Percentiles rank a stretch among this genome's conserved stretches.
Conservation (phyloP, 1,139 yeast genomes). For the Torulaspora globosa region DNA sequence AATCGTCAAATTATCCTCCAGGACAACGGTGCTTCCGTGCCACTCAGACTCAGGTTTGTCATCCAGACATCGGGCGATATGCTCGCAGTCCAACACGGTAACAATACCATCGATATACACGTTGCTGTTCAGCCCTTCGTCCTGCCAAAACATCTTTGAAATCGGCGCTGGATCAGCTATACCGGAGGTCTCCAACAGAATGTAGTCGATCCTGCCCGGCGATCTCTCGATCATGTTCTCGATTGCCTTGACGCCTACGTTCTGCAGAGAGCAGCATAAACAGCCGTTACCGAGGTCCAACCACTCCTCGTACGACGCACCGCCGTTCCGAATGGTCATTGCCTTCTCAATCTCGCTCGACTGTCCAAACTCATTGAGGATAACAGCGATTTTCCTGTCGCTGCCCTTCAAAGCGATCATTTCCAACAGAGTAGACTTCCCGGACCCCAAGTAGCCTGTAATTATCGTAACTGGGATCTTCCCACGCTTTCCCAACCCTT, state of each 20-base stretch:
- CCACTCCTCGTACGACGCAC: constrained; percentile 82
- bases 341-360: constrained; percentile 86
- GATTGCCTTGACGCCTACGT: constrained; percentile 89
- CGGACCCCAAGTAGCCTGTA: constrained; percentile 94
- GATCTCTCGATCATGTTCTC: constrained; percentile 76
- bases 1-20: constrained; percentile 58
- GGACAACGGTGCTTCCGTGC: constrained; percentile 45
- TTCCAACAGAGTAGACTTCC: constrained; percentile 82
- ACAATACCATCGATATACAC: constrained; percentile 90
- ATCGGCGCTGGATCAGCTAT: constrained; percentile 98
- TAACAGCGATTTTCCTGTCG: constrained; percentile 71
- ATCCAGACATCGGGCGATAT: constrained; percentile 61
- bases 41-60: constrained; percentile 59
- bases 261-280: constrained; percentile 92
- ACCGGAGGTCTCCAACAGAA: constrained; percentile 90
- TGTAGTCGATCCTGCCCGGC: constrained; percentile 77
- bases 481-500: constrained; percentile 14
- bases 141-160: constrained; percentile 96
- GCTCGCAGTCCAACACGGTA: constrained; percentile 80
- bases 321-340: constrained; percentile 65
- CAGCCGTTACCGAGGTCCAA: constrained; percentile 94
- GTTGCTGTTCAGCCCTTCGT: constrained; percentile 76
- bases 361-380: constrained; percentile 86
- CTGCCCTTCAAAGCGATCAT: constrained; percentile 61
- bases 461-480: constrained; percentile 89